Percentiles rank a stretch among this genome's conserved stretches.
These are phyloP conservation scores for Pyricularia sp. DNA, from an alignment of 2,329 filamentous ascomycete species.

Conservation along the genomic window DNA sequence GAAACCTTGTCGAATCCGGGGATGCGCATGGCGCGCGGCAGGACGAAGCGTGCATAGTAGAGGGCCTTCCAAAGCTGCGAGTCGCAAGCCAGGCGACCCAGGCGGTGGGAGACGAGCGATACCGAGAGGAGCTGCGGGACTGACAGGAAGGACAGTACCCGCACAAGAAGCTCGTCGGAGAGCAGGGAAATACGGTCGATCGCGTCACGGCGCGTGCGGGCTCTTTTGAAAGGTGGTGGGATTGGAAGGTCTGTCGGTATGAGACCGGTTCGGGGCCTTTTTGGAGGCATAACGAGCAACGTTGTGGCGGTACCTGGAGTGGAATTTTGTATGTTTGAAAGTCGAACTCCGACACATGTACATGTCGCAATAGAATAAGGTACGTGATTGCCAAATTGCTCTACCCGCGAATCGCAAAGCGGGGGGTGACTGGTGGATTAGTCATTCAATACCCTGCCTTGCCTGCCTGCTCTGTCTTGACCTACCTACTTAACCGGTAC, in stretches of 20 bases:
- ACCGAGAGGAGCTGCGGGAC: conserved; percentile 56
- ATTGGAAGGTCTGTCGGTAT: neutral
- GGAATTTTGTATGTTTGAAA: neutral
- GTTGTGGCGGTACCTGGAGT: neutral
- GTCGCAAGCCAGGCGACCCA: conserved; percentile 65
- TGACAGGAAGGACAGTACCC: conserved; percentile 71
- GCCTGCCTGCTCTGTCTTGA: too few relatives aligned
- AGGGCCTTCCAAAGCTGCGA: conserved; percentile 84
- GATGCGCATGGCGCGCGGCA: conserved; percentile 68
- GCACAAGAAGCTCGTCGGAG: conserved; percentile 81
- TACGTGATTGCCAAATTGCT: too few relatives aligned
- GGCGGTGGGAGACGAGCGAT: conserved; percentile 62
- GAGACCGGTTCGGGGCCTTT: neutral
- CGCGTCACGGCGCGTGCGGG: neutral
- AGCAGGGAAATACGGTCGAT: conserved; percentile 59
- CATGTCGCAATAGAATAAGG: too few relatives aligned
- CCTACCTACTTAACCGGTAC: too few relatives aligned
- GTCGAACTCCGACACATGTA: neutral
- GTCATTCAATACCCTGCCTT: too few relatives aligned
- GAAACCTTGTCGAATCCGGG: conserved; percentile 42
- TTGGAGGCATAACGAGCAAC: neutral
- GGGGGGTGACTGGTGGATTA: too few relatives aligned
- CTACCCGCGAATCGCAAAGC: too few relatives aligned
- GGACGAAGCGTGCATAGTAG: conserved; percentile 82
- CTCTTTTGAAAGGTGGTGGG: neutral